Evolutionary conservation across 2,329 filamentous ascomycete species (phyloP), one percentile per base, ranked within the genome.

Genomic region (Pyrenophora seminiperda): DNA sequence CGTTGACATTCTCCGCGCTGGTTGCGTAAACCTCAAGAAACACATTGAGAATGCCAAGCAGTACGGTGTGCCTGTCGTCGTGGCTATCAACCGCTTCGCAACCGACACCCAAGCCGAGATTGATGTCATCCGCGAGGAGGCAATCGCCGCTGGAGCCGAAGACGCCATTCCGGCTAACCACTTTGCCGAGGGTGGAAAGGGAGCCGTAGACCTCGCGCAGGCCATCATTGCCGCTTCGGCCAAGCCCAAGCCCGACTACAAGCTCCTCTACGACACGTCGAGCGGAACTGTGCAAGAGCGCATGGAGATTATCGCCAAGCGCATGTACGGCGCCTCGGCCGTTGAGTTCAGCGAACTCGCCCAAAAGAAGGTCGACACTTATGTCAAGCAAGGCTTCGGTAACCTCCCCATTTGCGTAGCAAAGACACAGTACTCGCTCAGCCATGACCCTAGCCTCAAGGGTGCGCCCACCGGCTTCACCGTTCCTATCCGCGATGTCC

Each of bases 351-450:
- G 89, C 71, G 91, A 96, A 73, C 81, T 94, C 42, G 94, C 94
- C 0, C 91, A 95, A 79, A 90, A 91, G 79, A 97, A 99, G 84
- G 89, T 97, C 59, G 92, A 97, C 71, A 92, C 87, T 6, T 99
- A 97, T 76, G 92, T 89, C 24, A 85, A 85, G 71, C 94, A 97
- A 75, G 94, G 94, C 37, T 95, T 93, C 66, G 89, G 88, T 17
- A 91, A 96, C 74, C 79, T 99, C 59, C 94, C 94, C 29, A 96
- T 97, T 69, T 99, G 94, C 74, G 84, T 97, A 59, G 94, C 94
- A 56, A 99, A 99, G 86, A 99, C 94, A 11, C 94, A 99, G 75
- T 99, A 99, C 79, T 96, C 90, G 27, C 82, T 99, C 40, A 94
- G 89, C 50, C 93, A 97, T 75, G 91, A 99, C 73, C 88, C 93